Evolutionary conservation across 352 stramenopile species (phyloP), one percentile per base, ranked within the genome.

Genomic region (Phytophthora europaea): DNA sequence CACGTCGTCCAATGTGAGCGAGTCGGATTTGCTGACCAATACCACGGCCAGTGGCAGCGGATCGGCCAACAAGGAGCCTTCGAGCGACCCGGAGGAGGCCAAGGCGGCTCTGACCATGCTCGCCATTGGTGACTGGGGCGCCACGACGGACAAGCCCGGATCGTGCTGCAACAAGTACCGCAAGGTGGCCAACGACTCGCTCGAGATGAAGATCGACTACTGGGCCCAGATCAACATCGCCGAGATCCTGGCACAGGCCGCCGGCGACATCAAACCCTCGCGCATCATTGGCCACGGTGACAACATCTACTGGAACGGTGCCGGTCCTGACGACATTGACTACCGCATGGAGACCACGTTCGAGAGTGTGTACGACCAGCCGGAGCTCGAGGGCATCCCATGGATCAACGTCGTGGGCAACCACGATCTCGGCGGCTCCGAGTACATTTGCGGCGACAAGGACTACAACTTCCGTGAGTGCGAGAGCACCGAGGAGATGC

Each of bases 111-210:
- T 95, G 15, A 92, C 90, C 2, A 94, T 96, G 84, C 76, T 96
- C n/a, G 90, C 90, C 16, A 92, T 96, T 56, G 90, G 90, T 20
- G 90, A 96, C 70, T 96, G 90, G 90, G 90, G 90, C 1, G 90
- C 88, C 7, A 96, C 90, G 31, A 94, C 88, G 7, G 88, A 95
- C 77, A 94, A 95, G 74, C 88, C 90, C 3, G 90, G 90, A 31
- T 94, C 88, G 66, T 97, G 90, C 80, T 97, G 90, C 71, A 95
- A 94, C 82, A 94, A 95, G 78, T 97, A 97, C 78, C 87, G 87
- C 43, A 94, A 93, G 78, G 89, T 87, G 12, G 82, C 83, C 16
- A 80, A 84, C 63, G 88, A 94, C 69, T 93, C 89, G 72, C 75
- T 96, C 33, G 88, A 93, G 64, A 90, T 90, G 79, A 96, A 96